Conservation (phyloP, 192 early-diverging fungal genomes). For the Coemansia sp. region DNA sequence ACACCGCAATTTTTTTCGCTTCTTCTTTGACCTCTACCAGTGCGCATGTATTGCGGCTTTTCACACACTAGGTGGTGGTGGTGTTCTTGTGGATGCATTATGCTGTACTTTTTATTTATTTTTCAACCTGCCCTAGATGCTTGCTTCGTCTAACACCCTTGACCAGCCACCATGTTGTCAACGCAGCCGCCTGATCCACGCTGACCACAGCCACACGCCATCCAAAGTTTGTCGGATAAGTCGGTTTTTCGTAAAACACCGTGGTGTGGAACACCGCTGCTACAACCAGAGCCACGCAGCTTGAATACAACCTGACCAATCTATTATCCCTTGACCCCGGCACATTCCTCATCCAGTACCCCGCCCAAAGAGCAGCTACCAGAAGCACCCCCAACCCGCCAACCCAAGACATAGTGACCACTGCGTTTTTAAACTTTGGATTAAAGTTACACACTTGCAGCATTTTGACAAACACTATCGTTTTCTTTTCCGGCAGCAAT, state of each 20-base stretch:
- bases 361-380: background rate
- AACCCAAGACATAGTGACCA: slow-evolving; percentile 9
- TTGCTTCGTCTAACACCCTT: too few relatives aligned
- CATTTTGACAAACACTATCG: slow-evolving; percentile 6
- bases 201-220: slow-evolving; percentile 28
- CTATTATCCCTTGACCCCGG: too few relatives aligned
- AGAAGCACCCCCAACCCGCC: background rate
- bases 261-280: slow-evolving; percentile 16
- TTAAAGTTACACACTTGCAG: slow-evolving; percentile 23
- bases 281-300: slow-evolving; percentile 1
- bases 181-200: slow-evolving; percentile 11
- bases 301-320: too few relatives aligned
- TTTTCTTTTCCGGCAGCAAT: slow-evolving; percentile 3
- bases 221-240: slow-evolving; percentile 9
- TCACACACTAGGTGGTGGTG: too few relatives aligned
- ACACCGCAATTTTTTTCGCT: too few relatives aligned
- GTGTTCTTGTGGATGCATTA: too few relatives aligned
- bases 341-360: background rate
- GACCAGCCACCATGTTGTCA: slow-evolving; percentile 30
- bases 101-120: too few relatives aligned
- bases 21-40: too few relatives aligned
- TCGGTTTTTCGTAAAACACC: slow-evolving; percentile 16
- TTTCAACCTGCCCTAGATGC: too few relatives aligned
- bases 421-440: slow-evolving; percentile 15
- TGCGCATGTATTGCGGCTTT: too few relatives aligned